Percentiles rank a stretch among this genome's conserved stretches.
Conservation (phyloP, 1,284 basidiomycete species). For the Calocybe gambosa region DNA sequence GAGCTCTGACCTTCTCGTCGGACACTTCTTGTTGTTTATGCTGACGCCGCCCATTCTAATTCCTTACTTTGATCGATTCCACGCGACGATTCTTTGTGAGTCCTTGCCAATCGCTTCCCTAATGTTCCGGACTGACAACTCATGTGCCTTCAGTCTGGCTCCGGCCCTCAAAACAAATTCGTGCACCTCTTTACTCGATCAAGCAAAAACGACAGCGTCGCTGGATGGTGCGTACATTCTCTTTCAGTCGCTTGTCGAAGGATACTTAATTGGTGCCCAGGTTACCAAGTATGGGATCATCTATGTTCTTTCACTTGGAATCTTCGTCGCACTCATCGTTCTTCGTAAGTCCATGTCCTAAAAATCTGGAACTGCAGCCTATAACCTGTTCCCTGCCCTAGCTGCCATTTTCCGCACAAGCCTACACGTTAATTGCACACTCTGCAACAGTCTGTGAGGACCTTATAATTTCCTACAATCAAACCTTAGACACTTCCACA, state of each 20-base stretch:
- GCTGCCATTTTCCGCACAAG: slow-evolving; percentile 56
- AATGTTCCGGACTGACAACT: slow-evolving; percentile 12
- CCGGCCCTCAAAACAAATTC: slow-evolving; percentile 89
- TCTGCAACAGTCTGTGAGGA: slow-evolving; percentile 65
- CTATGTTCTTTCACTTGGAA: slow-evolving; percentile 74
- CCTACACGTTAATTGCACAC: slow-evolving; percentile 55
- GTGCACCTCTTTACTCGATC: slow-evolving; percentile 90
- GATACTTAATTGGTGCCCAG: slow-evolving; percentile 27
- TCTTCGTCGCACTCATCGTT: slow-evolving; percentile 78
- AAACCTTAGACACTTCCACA: slow-evolving; percentile 14
- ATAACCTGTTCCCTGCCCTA: slow-evolving; percentile 93
- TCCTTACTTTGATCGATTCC: slow-evolving; percentile 81
- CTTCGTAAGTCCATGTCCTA: slow-evolving; percentile 43
- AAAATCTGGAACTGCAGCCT: too few relatives aligned
- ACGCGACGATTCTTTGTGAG: slow-evolving; percentile 87
- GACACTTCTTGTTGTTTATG: slow-evolving; percentile 79
- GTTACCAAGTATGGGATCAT: slow-evolving; percentile 80
- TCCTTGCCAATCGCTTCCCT: slow-evolving; percentile 16
- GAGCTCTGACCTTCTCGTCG: slow-evolving; percentile 85
- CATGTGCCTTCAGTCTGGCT: slow-evolving; percentile 66
- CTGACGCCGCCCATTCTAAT: slow-evolving; percentile 81
- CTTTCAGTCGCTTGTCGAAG: background rate
- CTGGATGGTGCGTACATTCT: slow-evolving; percentile 67
- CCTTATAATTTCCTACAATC: slow-evolving; percentile 18
- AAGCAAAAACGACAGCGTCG: slow-evolving; percentile 88